Percentiles rank a stretch among this genome's conserved stretches.
Conservation (phyloP, 257 asterid genomes). For the Fraxinus anomala region DNA sequence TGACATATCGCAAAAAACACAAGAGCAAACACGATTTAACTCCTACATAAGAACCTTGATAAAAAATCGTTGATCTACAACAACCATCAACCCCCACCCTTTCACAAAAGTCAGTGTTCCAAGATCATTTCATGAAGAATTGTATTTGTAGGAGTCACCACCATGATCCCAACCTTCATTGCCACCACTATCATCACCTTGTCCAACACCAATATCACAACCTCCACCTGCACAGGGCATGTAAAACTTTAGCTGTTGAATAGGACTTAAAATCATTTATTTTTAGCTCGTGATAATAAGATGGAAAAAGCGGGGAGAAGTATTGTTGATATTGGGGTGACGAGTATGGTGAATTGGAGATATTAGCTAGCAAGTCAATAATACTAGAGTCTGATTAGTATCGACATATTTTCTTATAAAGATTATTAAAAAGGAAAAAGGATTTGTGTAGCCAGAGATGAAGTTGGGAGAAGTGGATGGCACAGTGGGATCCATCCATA, state of each 20-base stretch:
- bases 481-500: too few relatives aligned
- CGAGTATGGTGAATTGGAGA: background rate
- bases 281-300: background rate
- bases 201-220: background rate
- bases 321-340: background rate
- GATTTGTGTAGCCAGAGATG: background rate
- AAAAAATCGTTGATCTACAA: conserved; percentile 49
- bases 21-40: conserved; percentile 41
- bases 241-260: background rate
- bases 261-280: background rate
- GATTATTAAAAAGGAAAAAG: too few relatives aligned
- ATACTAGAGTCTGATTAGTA: too few relatives aligned
- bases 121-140: conserved; percentile 27
- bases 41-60: conserved; percentile 53
- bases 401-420: too few relatives aligned
- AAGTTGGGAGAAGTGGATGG: background rate
- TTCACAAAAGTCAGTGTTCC: conserved; percentile 41
- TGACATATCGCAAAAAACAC: conserved; percentile 48
- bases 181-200: background rate
- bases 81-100: conserved; percentile 51
- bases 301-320: background rate
- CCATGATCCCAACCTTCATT: conserved; percentile 20
- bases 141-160: conserved; percentile 20
- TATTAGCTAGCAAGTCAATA: background rate
- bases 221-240: background rate